Percentiles rank a stretch among this genome's conserved stretches.
Conservation (phyloP, 148 eudicot species). For the Talinum fruticosum region DNA sequence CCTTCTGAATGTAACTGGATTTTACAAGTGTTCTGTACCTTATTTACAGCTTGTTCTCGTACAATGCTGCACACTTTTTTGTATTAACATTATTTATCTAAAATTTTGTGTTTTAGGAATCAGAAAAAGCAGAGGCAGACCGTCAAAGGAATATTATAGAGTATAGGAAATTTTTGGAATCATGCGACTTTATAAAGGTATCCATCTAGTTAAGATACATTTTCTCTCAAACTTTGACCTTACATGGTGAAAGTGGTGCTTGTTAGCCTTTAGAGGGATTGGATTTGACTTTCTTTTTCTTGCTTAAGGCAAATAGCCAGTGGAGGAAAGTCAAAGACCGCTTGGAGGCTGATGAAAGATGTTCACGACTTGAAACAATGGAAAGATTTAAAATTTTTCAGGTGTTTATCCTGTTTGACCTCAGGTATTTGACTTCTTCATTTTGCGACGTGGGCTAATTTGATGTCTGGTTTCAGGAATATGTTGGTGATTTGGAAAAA, state of each 20-base stretch:
- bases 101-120: conserved; percentile 46
- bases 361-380: conserved; percentile 82
- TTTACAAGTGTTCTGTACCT: background rate
- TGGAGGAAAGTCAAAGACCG: conserved; percentile 98
- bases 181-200: conserved; percentile 95
- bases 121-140: conserved; percentile 78
- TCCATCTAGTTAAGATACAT: background rate
- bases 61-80: background rate
- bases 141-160: conserved; percentile 55
- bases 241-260: background rate
- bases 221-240: conserved; percentile 6
- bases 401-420: conserved; percentile 31
- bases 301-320: conserved; percentile 81
- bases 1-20: background rate
- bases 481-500: conserved; percentile 79
- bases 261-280: background rate
- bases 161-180: conserved; percentile 73
- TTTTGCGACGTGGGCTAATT: conserved; percentile 16
- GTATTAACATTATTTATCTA: background rate
- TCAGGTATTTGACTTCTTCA: conserved; percentile 6
- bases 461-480: conserved; percentile 52
- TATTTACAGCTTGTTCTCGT: background rate
- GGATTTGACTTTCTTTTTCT: conserved; percentile 17
- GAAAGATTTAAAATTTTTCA: conserved; percentile 89
- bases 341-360: conserved; percentile 89